Conservation (phyloP, 1,284 basidiomycete genomes). For the Ganoderma lucidum region DNA sequence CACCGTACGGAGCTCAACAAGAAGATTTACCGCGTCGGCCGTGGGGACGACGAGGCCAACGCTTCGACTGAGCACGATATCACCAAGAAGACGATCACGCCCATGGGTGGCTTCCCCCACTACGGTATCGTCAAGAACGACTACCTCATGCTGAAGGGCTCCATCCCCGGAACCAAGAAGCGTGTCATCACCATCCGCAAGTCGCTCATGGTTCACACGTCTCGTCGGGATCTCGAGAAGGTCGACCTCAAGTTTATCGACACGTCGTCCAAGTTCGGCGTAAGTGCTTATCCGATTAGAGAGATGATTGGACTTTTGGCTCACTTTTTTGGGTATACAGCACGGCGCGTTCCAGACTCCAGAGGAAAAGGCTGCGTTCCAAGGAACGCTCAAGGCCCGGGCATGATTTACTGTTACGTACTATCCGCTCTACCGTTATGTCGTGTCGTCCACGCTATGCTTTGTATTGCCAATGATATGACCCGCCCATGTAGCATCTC, state of each 20-base stretch:
- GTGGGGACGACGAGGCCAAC: conserved; percentile 82
- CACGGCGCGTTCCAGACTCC: conserved; percentile 96
- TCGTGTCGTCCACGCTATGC: conserved; percentile 48
- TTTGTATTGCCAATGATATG: conserved; percentile 47
- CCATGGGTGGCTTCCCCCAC: conserved; percentile 99
- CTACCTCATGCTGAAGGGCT: conserved; percentile 96
- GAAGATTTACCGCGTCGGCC: conserved; percentile 97
- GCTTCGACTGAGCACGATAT: conserved; percentile 95
- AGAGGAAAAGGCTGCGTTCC: conserved; percentile 95
- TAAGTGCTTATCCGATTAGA: conserved; percentile 48
- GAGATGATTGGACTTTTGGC: not conserved
- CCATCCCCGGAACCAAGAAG: conserved; percentile 96
- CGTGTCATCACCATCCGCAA: conserved; percentile 95
- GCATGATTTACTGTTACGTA: conserved; percentile 49
- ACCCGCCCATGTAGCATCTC: conserved; percentile 31
- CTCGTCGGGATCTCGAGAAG: conserved; percentile 93
- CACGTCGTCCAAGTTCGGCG: conserved; percentile 94
- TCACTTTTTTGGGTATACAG: conserved; percentile 48
- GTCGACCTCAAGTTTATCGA: conserved; percentile 99
- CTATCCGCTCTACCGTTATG: conserved; percentile 41
- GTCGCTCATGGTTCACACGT: conserved; percentile 88
- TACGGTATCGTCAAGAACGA: conserved; percentile 99
- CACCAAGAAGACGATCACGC: conserved; percentile 96
- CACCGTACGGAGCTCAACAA: conserved; percentile 99
- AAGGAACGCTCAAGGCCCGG: conserved; percentile 89